Conservation (phyloP, 192 early-diverging fungal genomes). For the Glomus cerebriforme region DNA sequence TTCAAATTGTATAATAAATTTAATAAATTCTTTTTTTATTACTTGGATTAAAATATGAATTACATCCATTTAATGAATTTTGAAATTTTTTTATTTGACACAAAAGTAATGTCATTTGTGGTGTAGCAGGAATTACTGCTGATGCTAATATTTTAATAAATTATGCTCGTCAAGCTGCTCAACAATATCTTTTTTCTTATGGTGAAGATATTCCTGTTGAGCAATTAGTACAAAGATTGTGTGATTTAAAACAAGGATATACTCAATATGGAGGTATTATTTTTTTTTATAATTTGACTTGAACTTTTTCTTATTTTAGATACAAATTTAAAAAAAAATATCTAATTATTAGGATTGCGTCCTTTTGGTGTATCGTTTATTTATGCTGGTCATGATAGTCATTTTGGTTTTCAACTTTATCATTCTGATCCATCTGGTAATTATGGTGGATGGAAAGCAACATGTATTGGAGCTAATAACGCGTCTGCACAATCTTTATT, state of each 20-base stretch:
- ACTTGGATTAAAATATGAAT: too few species aligned
- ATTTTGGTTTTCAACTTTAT: conserved; percentile 94
- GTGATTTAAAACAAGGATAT: conserved; percentile 98
- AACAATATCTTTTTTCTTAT: conserved; percentile 85
- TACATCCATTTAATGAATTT: background rate
- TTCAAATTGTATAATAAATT: background rate
- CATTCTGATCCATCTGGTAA: conserved; percentile 99
- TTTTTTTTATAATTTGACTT: background rate
- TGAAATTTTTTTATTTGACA: conserved; percentile 11
- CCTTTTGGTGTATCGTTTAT: conserved; percentile 99
- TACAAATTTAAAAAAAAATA: background rate
- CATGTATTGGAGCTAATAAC: conserved; percentile 95
- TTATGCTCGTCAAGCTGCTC: conserved; percentile 82
- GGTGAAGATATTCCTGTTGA: conserved; percentile 93
- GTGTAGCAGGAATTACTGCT: conserved; percentile 94
- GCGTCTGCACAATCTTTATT: conserved; percentile 88
- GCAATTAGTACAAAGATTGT: conserved; percentile 91
- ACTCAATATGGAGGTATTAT: conserved; percentile 87
- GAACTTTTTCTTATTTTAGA: background rate
- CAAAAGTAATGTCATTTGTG: conserved; percentile 80
- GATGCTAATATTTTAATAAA: conserved; percentile 97
- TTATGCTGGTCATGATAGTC: conserved; percentile 91
- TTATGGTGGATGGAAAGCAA: conserved; percentile 99
- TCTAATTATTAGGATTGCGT: conserved; percentile 66
- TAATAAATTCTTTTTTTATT: conserved; percentile 10